Base-by-base conservation (phyloP, 1,139 yeast genomes). In the Meyerozyma athensensis region DNA sequence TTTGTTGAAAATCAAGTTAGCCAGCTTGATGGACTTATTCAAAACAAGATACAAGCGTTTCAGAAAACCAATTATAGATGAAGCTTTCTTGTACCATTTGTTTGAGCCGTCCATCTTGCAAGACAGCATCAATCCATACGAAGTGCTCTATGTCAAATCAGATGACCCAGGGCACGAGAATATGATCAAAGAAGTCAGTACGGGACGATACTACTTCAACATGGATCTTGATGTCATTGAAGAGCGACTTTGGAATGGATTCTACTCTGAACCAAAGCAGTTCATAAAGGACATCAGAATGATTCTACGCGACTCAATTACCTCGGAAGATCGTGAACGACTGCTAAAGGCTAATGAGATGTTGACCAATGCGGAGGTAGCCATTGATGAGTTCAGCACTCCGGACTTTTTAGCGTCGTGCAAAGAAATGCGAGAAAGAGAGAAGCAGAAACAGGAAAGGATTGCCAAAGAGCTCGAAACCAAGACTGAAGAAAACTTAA, bases 191-290 rank as follows among this genome's bases (percentile, higher is more conserved):
- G 97, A 94, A 51, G 67, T 78, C 5, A 59, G 79, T 0, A 83
- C 95, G 0, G 95, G 95, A 2, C 77, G 74, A 41, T 72, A 70
- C 47, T 92, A 70, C 55, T 74, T 72, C 62, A 92, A 92, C 50
- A 94, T 92, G 86, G 98, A 92, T 54, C 68, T 94, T 43, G 98
- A 92, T 55, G 81, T 89, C 13, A 79, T 94, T 35, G 99, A 92
- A 53, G 98, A 92, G 54, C 72, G 98, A 41, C 65, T 94, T 39
- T 92, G 98, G 98, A 92, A 92, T 59, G 98, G 98, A 0, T 92
- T 65, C 57, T 92, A 94, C 54, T 82, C 90, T 23, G 97, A 90
- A 51, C 97, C 98, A 10, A 82, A 79, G 48, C 97, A 92, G 56
- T 90, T 86, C 54, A 62, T 90, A 49, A 78, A 74, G 48, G 98